Evolutionary conservation across 176 grass and related monocot genomes (phyloP), one percentile per base, ranked within the genome.

Genomic region (Bonia amplexicaulis): DNA sequence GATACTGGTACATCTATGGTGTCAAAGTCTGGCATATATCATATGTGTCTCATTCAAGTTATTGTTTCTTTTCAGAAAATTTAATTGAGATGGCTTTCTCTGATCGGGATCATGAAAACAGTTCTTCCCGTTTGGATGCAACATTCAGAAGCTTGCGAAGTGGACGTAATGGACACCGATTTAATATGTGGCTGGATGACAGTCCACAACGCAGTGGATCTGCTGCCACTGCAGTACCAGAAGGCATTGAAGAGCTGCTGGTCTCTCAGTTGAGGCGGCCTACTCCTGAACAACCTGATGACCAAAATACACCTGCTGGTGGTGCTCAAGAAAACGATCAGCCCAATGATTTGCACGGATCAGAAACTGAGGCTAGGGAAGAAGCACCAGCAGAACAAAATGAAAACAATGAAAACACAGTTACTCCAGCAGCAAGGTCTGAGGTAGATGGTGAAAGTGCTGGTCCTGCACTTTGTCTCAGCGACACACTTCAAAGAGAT

Each of bases 131-230:
- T 84, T 81, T 96, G 81, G 97, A 99, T 88, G 91, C 97, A 59
- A 99, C 94, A 88, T 99, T 99, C 86, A 87, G 97, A 31, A 92
- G 90, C 68, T 80, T 99, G 77, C 87, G 97, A 84, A 96, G 88
- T 85, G 87, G 88, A 51, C 86, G 93, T 52, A 94, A 89, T 81
- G 97, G 97, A 19, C 93, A 99, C 79, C 91, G 93, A 25, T 99
- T 99, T 65, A 96, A 92, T 76, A 99, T 99, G 90, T 99, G 97
- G 97, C 79, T 96, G 48, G 93, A 99, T 84, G 93, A 94, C 52
- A 89, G 83, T 49, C 86, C 90, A 9, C 97, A 93, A 69, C 97
- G 86, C 57, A 84, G 71, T 84, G 90, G 83, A 25, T 96, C 92
- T 70, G 81, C 85, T 39, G 88, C 82, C 41, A 90, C 81, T 76